Conservation (phyloP, 306 rosid species). For the Hippophae gyantsensis region DNA sequence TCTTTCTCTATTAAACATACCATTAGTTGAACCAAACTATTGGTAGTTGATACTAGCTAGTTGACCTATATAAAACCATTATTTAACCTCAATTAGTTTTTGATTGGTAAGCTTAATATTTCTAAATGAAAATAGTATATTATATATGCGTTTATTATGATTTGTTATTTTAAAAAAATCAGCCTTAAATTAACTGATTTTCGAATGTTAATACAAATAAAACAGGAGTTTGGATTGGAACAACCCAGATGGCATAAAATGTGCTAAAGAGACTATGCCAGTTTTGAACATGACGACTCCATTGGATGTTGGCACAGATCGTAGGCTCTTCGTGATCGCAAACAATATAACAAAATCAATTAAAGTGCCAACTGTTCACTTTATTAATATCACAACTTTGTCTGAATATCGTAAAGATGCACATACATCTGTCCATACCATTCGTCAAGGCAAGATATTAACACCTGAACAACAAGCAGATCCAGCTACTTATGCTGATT, state of each 20-base stretch:
- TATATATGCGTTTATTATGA: neutral
- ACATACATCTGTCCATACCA: slow-evolving; percentile 80
- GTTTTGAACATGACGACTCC: slow-evolving; percentile 36
- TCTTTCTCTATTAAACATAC: too few relatives aligned
- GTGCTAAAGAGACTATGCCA: slow-evolving; percentile 83
- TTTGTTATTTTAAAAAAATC: too few relatives aligned
- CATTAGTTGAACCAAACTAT: too few relatives aligned
- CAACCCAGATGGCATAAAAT: slow-evolving; percentile 79
- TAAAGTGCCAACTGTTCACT: slow-evolving; percentile 45
- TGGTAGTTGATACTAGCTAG: neutral
- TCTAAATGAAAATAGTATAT: neutral
- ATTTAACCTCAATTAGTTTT: neutral
- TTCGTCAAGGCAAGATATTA: slow-evolving; percentile 70
- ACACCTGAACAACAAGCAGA: slow-evolving; percentile 73
- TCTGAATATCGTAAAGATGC: slow-evolving; percentile 86
- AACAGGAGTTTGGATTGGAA: slow-evolving; percentile 81
- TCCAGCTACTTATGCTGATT: slow-evolving; percentile 73
- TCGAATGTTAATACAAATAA: neutral
- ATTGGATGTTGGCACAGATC: slow-evolving; percentile 69
- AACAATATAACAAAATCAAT: slow-evolving; percentile 36
- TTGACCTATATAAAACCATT: neutral
- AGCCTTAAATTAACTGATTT: neutral
- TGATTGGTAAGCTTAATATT: slow-evolving; percentile 6
- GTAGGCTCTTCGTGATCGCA: slow-evolving; percentile 42
- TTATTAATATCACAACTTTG: slow-evolving; percentile 60